Percentiles rank a stretch among this genome's conserved stretches.
These are phyloP conservation scores for Acer negundo DNA, from an alignment of 345 rosid species.

Conservation along the genomic window DNA sequence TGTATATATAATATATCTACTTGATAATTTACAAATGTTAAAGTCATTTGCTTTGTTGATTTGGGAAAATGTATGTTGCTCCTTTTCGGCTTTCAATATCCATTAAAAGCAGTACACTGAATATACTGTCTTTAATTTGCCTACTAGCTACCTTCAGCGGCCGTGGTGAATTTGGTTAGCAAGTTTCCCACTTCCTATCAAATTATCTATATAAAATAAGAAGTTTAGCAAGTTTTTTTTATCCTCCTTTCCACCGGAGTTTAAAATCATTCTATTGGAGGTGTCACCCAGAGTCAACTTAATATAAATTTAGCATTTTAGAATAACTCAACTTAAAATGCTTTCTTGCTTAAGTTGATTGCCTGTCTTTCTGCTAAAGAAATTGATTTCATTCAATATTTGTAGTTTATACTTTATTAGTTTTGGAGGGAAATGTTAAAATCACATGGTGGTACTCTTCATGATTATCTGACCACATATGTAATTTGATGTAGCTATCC, in stretches of 20 bases:
- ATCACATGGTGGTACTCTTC: background rate
- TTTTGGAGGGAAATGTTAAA: background rate
- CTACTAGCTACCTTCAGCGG: background rate
- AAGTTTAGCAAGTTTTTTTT: background rate
- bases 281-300: background rate
- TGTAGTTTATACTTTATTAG: background rate
- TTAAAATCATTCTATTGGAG: background rate
- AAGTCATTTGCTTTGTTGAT: conserved; percentile 6
- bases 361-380: background rate
- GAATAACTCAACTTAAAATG: no score
- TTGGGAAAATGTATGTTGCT: conserved; percentile 9
- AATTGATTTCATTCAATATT: background rate
- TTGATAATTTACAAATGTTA: background rate
- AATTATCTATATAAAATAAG: background rate
- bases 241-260: background rate
- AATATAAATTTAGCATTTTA: background rate
- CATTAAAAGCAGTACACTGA: background rate
- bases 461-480: background rate
- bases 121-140: conserved; percentile 2
- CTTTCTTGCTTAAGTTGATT: background rate
- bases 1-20: background rate
- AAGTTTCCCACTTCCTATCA: background rate
- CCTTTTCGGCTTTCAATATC: background rate
- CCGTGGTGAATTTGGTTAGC: background rate
- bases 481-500: background rate